Evolutionary conservation across 139 green algal species (phyloP).

Genomic region (Edaphochlamys debaryana): DNA sequence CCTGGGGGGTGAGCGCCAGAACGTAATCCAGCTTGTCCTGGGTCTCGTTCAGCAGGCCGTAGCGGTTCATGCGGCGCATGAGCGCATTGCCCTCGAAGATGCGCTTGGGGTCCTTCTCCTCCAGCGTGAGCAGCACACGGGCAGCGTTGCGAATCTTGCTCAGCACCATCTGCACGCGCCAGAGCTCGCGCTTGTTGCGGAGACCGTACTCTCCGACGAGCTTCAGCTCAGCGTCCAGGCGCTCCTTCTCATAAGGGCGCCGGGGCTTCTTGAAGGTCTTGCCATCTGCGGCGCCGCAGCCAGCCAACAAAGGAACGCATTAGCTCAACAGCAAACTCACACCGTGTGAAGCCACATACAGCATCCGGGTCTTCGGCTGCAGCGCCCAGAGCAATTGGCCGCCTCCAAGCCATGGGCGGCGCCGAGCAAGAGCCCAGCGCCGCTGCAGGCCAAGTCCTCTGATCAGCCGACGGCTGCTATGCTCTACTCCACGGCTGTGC

Average conservation of each 20-base stretch:
- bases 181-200: slow-evolving; percentile 99
- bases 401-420: not conserved
- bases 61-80: slow-evolving; percentile 96
- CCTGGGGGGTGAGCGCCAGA: slow-evolving; percentile 89
- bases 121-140: slow-evolving; percentile 94
- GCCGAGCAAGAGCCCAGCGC: not conserved
- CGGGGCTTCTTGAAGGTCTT: slow-evolving; percentile 99
- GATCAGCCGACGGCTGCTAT: not conserved
- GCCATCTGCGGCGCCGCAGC: slow-evolving; percentile 71
- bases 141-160: slow-evolving; percentile 94
- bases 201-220: slow-evolving; percentile 99
- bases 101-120: slow-evolving; percentile 95
- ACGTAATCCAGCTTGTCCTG: slow-evolving; percentile 99
- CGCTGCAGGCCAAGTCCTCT: no score
- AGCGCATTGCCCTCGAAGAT: slow-evolving; percentile 98
- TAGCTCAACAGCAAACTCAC: no score
- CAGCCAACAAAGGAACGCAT: no score
- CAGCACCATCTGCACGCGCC: slow-evolving; percentile 94
- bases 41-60: slow-evolving; percentile 94
- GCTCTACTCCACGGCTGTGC: no score
- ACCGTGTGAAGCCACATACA: not conserved
- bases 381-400: not conserved
- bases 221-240: slow-evolving; percentile 98
- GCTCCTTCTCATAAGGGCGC: slow-evolving; percentile 99
- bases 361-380: not conserved